Base-by-base conservation (phyloP, 2,329 filamentous ascomycete genomes). In the Tolypocladium inflatum region DNA sequence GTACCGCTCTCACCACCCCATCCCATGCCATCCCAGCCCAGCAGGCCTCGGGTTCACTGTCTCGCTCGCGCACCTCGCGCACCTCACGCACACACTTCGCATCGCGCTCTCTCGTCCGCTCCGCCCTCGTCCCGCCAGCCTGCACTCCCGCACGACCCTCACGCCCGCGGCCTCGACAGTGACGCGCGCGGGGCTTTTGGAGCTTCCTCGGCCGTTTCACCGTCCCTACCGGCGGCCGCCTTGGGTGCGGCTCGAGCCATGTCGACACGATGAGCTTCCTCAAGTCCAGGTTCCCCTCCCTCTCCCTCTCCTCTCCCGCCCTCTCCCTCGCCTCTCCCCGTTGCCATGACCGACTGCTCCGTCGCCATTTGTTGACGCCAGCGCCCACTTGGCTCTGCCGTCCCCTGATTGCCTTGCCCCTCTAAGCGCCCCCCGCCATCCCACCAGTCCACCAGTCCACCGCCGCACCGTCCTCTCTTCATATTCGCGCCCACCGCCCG, bases 231-330 rank as follows among this genome's bases (percentile, higher is more conserved):
- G 17, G 45, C 19, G 45, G 45, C 45, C 45, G 45, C 45, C 26
- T 37, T 11, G 48, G 30, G 48, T 52, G 60, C 60, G 57, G 58
- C 57, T 43, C 53, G 69, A 68, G 71, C 67, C 68, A 74, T 74
- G 73, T 70, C 67, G 68, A 66, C 66, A 70, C 68, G 64, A 74
- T 74, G 72, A 75, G 73, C 68, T 75, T 76, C 64, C 71, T 76
- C 66, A 76, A 76, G 67, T 71, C 74, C 70, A 76, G 73, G 74
- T 75, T 68, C 61, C 63, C 62, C 63, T 61, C 63, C 45, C 30
- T 30, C 30, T n/a, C n/a, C n/a, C n/a, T n/a, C n/a, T n/a, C 52
- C 41, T 54, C 39, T 35, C 56, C 19, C 23, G 33, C 56, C 5
- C 13, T 30, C 26, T 17, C 30, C 30, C 48, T 53, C 15, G 10